These are phyloP conservation scores for Candida multigemmis DNA, from an alignment of 805 yeast genomes.

Conservation along the genomic window DNA sequence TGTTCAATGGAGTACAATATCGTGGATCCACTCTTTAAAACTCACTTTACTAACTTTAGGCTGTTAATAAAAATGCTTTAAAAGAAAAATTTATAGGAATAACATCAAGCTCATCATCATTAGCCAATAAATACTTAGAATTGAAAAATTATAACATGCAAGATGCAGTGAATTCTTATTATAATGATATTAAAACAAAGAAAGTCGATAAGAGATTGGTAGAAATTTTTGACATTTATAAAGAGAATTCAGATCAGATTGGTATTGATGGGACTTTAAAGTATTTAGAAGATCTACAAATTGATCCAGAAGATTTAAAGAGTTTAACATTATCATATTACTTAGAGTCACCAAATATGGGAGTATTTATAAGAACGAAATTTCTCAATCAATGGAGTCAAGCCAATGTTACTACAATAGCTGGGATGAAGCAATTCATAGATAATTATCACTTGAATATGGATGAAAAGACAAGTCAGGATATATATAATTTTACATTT, in stretches of 20 bases:
- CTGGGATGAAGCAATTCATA: conserved; percentile 36
- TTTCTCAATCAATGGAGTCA: conserved; percentile 55
- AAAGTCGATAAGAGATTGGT: conserved; percentile 11
- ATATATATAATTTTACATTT: conserved; percentile 67
- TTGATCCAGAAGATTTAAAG: conserved; percentile 66
- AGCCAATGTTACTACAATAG: conserved; percentile 18
- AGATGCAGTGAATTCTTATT: conserved; percentile 21
- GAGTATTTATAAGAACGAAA: conserved; percentile 40
- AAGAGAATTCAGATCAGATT: conserved; percentile 30
- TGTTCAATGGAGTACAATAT: no score
- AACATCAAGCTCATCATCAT: conserved; percentile 25
- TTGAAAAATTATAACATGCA: conserved; percentile 18
- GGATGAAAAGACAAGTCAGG: conserved; percentile 22
- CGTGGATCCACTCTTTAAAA: no score
- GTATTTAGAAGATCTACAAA: conserved; percentile 57
- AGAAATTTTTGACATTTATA: conserved; percentile 23
- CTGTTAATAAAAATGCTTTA: conserved; percentile 1
- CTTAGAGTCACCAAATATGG: conserved; percentile 58
- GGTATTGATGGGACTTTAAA: conserved; percentile 72
- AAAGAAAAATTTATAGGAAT: conserved; percentile 23
- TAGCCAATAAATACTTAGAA: conserved; percentile 28
- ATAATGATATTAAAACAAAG: conserved; percentile 4
- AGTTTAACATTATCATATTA: conserved; percentile 66
- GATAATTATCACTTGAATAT: conserved; percentile 7
- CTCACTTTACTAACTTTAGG: no score